Evolutionary conservation across 2,329 filamentous ascomycete genomes (phyloP), one percentile per base, ranked within the genome.

Genomic region (Dactylonectria estremocensis): DNA sequence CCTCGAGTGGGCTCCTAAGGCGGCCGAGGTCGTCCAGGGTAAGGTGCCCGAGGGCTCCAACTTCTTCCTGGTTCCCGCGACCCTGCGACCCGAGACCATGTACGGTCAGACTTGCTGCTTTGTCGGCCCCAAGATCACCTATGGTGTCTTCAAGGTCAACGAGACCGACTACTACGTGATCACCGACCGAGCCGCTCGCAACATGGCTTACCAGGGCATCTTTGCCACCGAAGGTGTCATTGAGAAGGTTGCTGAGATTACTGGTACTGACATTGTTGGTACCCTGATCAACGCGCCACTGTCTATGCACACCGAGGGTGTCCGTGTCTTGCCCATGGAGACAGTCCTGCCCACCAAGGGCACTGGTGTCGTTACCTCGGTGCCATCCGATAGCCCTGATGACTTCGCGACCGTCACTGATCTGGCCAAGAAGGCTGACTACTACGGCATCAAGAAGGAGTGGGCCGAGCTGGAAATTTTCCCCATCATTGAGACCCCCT

Each of bases 81-180:
- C 96, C 62, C 88, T 99, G 69, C 89, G 96, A 69, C 94, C 96
- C 2, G 96, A 99, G 86, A 99, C 96, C 40, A 98, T 99, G 95
- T 99, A 98, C 79, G 97, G 97, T 46, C 96, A 98, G 82, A 97
- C 91, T 4, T 97, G 94, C 83, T 97, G 95, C 80, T 99, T 98
- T 75, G 94, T 99, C 54, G 94, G 95, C 3, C 95, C 96, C 10
- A 93, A 92, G 78, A 92, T 98, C 77, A 90, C 87, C 50, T 99
- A 99, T 77, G 95, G 95, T 57, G 84, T 99, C 70, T 98, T 94
- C 87, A 93, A 94, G 81, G 89, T 90, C 62, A 89, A 88, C 22
- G 88, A 92, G 70, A 92, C 90, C 71, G 93, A 97, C 74, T 97
- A 94, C 83, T 96, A 91, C 78, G 87, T 98, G 67, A 88, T 95